Percentiles rank a stretch among this genome's conserved stretches.
These are phyloP conservation scores for Solanum hybrid DNA, from an alignment of 305 asterid genomes.

Conservation along the genomic window DNA sequence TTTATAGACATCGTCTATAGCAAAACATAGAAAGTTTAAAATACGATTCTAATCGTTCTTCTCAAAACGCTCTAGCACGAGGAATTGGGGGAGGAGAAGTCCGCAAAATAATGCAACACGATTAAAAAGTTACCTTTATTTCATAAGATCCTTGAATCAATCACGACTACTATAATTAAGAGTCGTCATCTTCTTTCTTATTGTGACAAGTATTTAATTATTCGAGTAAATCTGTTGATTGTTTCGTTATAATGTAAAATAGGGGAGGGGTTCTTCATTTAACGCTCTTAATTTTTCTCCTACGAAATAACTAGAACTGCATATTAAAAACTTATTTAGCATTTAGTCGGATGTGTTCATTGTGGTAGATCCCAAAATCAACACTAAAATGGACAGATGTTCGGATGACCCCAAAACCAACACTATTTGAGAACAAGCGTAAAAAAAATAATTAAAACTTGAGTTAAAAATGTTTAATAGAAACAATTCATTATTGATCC, in stretches of 20 bases:
- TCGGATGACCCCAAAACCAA: background rate
- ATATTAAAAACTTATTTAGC: background rate
- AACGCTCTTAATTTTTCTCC: background rate
- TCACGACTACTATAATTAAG: background rate
- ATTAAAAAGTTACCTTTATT: background rate
- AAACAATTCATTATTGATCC: no score
- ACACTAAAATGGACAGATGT: background rate
- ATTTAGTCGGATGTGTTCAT: background rate
- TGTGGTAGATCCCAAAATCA: background rate
- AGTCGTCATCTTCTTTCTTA: background rate
- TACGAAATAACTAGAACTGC: rapidly evolving
- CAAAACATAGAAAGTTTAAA: background rate
- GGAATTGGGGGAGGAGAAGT: background rate
- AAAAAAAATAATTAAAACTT: background rate
- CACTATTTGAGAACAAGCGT: background rate
- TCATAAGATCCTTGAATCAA: background rate
- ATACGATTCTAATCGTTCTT: background rate
- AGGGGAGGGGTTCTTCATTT: background rate
- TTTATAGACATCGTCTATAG: background rate
- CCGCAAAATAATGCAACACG: background rate
- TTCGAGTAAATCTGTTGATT: rapidly evolving
- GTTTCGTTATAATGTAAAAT: background rate
- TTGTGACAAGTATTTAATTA: background rate
- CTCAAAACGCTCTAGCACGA: background rate
- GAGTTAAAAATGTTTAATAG: no score